Evolutionary conservation across 345 rosid genomes (phyloP).

Genomic region (Eucalyptus cloeziana): DNA sequence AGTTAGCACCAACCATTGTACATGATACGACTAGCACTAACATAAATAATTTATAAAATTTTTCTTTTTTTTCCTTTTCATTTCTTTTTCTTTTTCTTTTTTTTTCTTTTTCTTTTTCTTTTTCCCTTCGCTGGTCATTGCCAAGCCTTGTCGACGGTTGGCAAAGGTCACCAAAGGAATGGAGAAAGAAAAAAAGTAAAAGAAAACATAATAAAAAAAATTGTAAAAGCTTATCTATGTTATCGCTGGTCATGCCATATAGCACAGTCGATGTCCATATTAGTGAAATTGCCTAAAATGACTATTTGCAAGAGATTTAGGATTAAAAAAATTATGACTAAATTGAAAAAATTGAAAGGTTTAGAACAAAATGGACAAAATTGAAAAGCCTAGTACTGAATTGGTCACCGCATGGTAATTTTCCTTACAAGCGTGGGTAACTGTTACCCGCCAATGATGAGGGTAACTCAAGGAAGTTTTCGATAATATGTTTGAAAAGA

Average conservation of each 20-base stretch:
- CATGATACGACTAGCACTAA: fast-evolving
- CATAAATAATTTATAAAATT: not conserved
- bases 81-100: not conserved
- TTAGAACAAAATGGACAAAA: too few relatives aligned
- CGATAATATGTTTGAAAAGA: not conserved
- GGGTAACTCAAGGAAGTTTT: not conserved
- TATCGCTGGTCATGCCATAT: too few relatives aligned
- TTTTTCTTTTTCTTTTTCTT: fast-evolving
- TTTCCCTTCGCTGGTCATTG: not conserved
- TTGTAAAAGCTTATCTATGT: too few relatives aligned
- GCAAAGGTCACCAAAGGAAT: not conserved
- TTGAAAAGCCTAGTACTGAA: too few relatives aligned
- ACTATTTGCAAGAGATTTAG: not conserved
- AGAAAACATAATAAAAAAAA: too few relatives aligned
- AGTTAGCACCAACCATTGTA: too few relatives aligned
- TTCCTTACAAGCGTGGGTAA: not conserved
- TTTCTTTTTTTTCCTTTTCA: not conserved
- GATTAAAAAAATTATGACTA: too few relatives aligned
- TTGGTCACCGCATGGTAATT: not conserved
- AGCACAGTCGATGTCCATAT: too few relatives aligned
- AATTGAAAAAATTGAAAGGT: too few relatives aligned
- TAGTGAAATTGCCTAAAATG: too few relatives aligned
- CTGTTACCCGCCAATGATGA: too few relatives aligned
- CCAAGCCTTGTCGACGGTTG: not conserved
- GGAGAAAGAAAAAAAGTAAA: not conserved